Base-by-base conservation (phyloP, 495 filamentous ascomycete species). In the Aspergillus sclerotioniger region DNA sequence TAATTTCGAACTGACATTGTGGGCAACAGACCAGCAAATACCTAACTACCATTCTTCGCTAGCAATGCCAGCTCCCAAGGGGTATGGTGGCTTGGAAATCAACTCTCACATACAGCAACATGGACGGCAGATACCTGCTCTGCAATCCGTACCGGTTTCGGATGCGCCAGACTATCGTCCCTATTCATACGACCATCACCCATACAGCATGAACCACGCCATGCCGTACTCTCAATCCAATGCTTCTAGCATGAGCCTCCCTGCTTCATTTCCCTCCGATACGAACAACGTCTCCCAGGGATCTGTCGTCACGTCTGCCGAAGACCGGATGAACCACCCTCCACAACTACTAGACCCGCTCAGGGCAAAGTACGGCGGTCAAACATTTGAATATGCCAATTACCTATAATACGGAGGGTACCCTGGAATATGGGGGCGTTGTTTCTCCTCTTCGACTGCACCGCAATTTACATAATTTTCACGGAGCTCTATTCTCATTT, bases 201-300 rank as follows among this genome's bases (percentile, higher is more conserved):
- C 71, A 0, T 68, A 62, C 20, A 47, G 66, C 21, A 67, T 73
- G 56, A 61, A 59, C 45, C 64, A 68, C n/a, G 59, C 58, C 4
- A 60, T 71, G 9, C 67, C 70, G 0, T 77, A 67, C 46, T 68
- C 63, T 20, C 71, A 74, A 43, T 60, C 70, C 52, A 76, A 70
- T n/a, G 52, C 70, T 17, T 72, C 75, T n/a, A 72, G 62, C 50
- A 60, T 77, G 57, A 75, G 65, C 41, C 71, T 77, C 8, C 71
- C 74, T 3, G 61, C 71, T 0, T 66, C 74, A 4, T 71, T 67
- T 9, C 62, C 69, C 2, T 63, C 72, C n/a, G 71, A 72, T 13
- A 53, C 68, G 8, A 66, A 55, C 10, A 47, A 61, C 8, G 53
- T 59, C 21, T 62, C 62, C 10, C 62, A 61, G 33, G 60, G 56